These are phyloP conservation scores for Capsicum baccatum DNA, from an alignment of 257 asterid genomes.

Conservation along the genomic window DNA sequence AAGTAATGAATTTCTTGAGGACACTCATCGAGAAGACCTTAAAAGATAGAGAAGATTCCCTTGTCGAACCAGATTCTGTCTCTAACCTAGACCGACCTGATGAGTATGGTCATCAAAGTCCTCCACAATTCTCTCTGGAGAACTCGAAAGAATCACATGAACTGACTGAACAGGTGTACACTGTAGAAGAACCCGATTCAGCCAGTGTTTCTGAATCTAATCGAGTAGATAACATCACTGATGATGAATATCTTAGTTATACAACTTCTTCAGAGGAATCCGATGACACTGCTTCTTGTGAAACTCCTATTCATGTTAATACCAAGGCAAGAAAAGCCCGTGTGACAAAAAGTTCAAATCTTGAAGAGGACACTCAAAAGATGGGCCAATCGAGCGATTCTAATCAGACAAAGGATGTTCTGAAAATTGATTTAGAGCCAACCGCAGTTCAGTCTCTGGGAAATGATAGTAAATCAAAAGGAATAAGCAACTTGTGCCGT, in stretches of 20 bases:
- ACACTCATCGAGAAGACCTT: constrained; percentile 81
- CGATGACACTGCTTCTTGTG: constrained; percentile 50
- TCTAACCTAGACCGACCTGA: constrained; percentile 59
- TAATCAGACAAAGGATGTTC: constrained; percentile 34
- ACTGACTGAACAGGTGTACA: constrained; percentile 39
- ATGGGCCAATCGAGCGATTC: constrained; percentile 50
- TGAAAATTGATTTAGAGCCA: constrained; percentile 41
- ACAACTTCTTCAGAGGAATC: constrained; percentile 67
- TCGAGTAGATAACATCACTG: constrained; percentile 44
- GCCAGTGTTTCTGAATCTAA: constrained; percentile 51
- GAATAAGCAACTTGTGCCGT: constrained; percentile 77
- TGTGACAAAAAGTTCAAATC: constrained; percentile 21
- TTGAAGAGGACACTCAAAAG: constrained; percentile 37
- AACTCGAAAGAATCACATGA: constrained; percentile 41
- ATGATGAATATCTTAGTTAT: constrained; percentile 60
- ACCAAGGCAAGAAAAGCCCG: constrained; percentile 39
- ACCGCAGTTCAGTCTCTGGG: constrained; percentile 40
- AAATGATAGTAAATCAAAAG: constrained; percentile 57
- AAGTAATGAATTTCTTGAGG: constrained; percentile 92
- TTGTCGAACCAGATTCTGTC: constrained; percentile 50
- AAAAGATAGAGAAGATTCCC: constrained; percentile 64
- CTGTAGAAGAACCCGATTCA: constrained; percentile 48
- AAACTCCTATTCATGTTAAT: constrained; percentile 38
- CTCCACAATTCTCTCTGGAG: constrained; percentile 43
- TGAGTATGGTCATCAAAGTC: constrained; percentile 62